Conservation (phyloP, 2,329 filamentous ascomycete species). For the Ilyonectria sp. region DNA sequence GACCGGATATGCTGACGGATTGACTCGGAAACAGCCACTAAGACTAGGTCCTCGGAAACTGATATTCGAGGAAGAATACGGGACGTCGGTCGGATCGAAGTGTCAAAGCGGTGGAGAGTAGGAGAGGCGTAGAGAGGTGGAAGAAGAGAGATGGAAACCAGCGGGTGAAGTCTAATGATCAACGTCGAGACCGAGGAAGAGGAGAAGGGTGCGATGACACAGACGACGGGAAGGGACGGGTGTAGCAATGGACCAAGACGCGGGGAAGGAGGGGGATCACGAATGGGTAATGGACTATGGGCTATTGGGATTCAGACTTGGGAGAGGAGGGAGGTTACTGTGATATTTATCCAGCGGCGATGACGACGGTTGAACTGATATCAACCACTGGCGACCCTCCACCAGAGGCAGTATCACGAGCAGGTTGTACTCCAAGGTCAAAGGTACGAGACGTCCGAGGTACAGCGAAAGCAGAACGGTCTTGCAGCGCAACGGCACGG, state of each 20-base stretch:
- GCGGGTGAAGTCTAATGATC: background rate
- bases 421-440: constrained; percentile 5
- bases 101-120: constrained; percentile 2
- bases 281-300: constrained; percentile 1
- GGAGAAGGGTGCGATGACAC: constrained; percentile 10
- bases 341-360: constrained; percentile 44
- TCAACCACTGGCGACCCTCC: constrained; percentile 53
- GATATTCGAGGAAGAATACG: constrained; percentile 23
- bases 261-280: constrained; percentile 31
- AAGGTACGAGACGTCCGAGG: background rate
- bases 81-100: background rate
- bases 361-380: constrained; percentile 34
- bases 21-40: constrained; percentile 30
- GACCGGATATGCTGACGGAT: constrained; percentile 15
- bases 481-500: too few relatives aligned
- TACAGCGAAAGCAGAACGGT: background rate
- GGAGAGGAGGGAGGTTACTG: constrained; percentile 27
- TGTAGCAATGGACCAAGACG: constrained; percentile 15
- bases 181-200: constrained; percentile 1
- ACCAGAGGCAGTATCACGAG: constrained; percentile 34
- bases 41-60: constrained; percentile 11
- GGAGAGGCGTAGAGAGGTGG: background rate
- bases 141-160: background rate
- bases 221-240: constrained; percentile 29
- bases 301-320: constrained; percentile 6